Evolutionary conservation across 2,329 filamentous ascomycete species (phyloP).

Genomic region (Aspergillus novofumigatus): DNA sequence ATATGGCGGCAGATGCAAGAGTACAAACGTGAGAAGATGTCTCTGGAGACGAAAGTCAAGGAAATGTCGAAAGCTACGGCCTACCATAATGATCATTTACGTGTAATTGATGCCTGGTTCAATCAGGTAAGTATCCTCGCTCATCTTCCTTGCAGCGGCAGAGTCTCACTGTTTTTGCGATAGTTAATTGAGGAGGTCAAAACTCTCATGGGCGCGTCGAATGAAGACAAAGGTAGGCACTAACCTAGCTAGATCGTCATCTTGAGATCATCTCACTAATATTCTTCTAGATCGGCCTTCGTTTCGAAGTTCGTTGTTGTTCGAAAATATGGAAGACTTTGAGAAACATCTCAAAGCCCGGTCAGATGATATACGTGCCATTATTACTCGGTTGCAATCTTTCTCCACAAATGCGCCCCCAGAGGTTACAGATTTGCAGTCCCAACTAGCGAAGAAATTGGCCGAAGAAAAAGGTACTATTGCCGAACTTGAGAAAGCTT

Average conservation of each 20-base stretch:
- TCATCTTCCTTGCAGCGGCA: neutral
- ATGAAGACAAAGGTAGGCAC: slow-evolving; percentile 26
- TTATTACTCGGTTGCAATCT: slow-evolving; percentile 66
- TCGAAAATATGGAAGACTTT: slow-evolving; percentile 58
- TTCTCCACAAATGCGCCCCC: slow-evolving; percentile 49
- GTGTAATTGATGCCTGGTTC: slow-evolving; percentile 90
- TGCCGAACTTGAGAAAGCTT: slow-evolving; percentile 69
- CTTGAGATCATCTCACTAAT: slow-evolving; percentile 1
- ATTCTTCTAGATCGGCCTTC: slow-evolving; percentile 16
- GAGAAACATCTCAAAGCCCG: slow-evolving; percentile 75
- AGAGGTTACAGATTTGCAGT: slow-evolving; percentile 69
- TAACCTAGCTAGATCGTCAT: neutral
- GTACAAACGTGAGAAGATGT: slow-evolving; percentile 85
- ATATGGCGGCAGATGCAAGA: slow-evolving; percentile 97
- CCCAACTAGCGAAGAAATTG: slow-evolving; percentile 68
- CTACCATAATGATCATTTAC: slow-evolving; percentile 88
- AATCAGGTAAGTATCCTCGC: slow-evolving; percentile 64
- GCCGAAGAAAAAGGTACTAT: slow-evolving; percentile 78
- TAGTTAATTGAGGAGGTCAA: slow-evolving; percentile 47
- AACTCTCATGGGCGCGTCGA: slow-evolving; percentile 32
- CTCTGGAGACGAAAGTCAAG: slow-evolving; percentile 74
- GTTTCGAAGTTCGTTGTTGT: slow-evolving; percentile 53
- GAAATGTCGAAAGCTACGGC: slow-evolving; percentile 73
- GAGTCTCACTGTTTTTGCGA: slow-evolving; percentile 13
- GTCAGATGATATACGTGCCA: slow-evolving; percentile 69